Conservation (phyloP, 2,329 filamentous ascomycete species). For the Pseudogymnoascus sp. region DNA sequence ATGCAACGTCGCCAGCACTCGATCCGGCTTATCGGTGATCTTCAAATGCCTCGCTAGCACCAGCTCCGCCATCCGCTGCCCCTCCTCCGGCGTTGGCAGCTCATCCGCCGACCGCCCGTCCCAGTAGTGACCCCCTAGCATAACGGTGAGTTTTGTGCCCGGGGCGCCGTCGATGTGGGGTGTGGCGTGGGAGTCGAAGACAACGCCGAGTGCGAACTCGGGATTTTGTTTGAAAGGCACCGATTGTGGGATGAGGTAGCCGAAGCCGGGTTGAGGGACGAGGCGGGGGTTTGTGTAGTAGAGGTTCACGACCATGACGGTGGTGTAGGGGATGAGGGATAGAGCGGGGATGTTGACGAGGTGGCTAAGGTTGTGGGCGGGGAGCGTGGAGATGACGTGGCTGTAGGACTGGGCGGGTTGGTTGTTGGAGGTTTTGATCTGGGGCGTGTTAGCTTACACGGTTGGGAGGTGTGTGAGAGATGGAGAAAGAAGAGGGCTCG, state of each 20-base stretch:
- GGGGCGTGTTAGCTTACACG: constrained; percentile 20
- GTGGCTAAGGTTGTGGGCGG: constrained; percentile 13
- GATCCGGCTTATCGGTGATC: constrained; percentile 53
- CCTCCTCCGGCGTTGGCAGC: constrained; percentile 59
- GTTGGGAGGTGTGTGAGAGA: background rate
- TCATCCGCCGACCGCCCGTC: constrained; percentile 39
- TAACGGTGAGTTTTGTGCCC: constrained; percentile 85
- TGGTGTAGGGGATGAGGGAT: constrained; percentile 54
- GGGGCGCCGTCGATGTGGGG: constrained; percentile 30
- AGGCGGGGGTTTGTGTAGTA: constrained; percentile 64
- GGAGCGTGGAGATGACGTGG: constrained; percentile 58
- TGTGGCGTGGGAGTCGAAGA: constrained; percentile 63
- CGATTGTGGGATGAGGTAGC: constrained; percentile 80
- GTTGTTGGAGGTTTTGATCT: constrained; percentile 27
- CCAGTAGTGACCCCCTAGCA: constrained; percentile 94
- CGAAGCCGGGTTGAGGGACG: constrained; percentile 64
- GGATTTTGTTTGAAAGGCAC: constrained; percentile 66
- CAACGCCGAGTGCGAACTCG: constrained; percentile 77
- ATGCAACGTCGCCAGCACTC: constrained; percentile 53
- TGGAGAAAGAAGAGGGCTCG: background rate
- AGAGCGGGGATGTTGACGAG: constrained; percentile 39
- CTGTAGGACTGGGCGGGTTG: constrained; percentile 33
- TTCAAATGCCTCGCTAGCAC: constrained; percentile 67
- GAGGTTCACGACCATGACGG: constrained; percentile 87
- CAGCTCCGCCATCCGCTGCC: constrained; percentile 58